Conservation (phyloP, 2,329 filamentous ascomycete genomes). For the Pseudogymnoascus sp. region DNA sequence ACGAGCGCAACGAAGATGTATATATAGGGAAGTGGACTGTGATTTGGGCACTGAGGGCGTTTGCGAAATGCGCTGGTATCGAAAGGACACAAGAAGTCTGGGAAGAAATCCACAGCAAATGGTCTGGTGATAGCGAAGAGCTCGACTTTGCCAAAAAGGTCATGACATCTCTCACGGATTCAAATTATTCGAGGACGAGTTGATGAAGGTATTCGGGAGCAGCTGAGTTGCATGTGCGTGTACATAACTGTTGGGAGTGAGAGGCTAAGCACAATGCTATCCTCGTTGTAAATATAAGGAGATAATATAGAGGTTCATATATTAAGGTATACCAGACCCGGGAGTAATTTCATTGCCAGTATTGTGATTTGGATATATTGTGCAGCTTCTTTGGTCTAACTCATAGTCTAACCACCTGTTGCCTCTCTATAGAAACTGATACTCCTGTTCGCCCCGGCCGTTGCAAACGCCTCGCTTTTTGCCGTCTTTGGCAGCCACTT, state of each 20-base stretch:
- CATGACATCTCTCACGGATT: slow-evolving; percentile 19
- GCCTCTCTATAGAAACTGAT: slow-evolving; percentile 81
- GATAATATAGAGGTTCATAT: neutral
- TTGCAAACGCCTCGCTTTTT: slow-evolving; percentile 64
- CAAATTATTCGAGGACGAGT: neutral
- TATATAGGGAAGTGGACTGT: slow-evolving; percentile 54
- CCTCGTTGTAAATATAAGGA: neutral
- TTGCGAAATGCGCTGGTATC: slow-evolving; percentile 39
- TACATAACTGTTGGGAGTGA: neutral
- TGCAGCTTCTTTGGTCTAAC: neutral
- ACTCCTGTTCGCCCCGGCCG: slow-evolving; percentile 67
- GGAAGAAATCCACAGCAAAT: slow-evolving; percentile 26
- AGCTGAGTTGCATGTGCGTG: neutral
- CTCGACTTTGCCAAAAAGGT: slow-evolving; percentile 23
- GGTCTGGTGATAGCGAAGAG: slow-evolving; percentile 26
- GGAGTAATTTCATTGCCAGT: too few species aligned
- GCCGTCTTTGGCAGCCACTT: slow-evolving; percentile 71
- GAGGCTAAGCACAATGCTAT: neutral
- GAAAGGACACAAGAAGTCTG: slow-evolving; percentile 23
- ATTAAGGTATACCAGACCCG: neutral
- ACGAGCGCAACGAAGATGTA: slow-evolving; percentile 35
- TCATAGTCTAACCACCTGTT: slow-evolving; percentile 44
- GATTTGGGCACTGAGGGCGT: slow-evolving; percentile 55
- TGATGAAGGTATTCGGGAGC: neutral
- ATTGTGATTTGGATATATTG: slow-evolving; percentile 4